Conservation (phyloP, 805 yeast species). For the Nakazawaea pomicola region DNA sequence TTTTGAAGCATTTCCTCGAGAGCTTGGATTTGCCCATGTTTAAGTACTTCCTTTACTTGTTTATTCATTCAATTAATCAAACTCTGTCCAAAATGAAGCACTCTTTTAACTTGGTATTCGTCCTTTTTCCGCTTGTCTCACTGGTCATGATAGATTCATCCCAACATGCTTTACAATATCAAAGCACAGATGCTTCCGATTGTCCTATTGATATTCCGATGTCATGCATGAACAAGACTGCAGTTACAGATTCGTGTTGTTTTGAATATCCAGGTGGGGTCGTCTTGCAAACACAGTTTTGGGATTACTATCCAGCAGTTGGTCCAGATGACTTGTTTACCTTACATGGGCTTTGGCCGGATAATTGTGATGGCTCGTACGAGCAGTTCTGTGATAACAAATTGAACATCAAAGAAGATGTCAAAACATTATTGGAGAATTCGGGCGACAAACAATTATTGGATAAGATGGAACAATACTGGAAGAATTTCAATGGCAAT, state of each 20-base stretch:
- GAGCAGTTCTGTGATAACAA: constrained; percentile 70
- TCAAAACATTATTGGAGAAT: constrained; percentile 37
- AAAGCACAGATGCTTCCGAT: constrained; percentile 5
- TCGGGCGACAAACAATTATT: constrained; percentile 49
- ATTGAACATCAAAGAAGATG: constrained; percentile 45
- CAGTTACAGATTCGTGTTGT: constrained; percentile 65
- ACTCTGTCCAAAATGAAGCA: too few relatives aligned
- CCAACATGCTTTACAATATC: background rate
- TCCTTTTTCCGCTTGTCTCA: background rate
- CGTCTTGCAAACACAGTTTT: constrained; percentile 80
- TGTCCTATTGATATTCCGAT: constrained; percentile 60
- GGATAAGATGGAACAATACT: constrained; percentile 48
- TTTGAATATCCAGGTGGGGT: constrained; percentile 86
- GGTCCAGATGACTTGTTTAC: constrained; percentile 74
- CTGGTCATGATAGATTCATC: background rate
- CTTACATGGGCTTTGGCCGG: constrained; percentile 87
- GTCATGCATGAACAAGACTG: constrained; percentile 55
- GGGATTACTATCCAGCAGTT: constrained; percentile 78
- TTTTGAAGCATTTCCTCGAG: too few relatives aligned
- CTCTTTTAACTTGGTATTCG: too few relatives aligned
- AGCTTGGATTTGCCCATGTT: too few relatives aligned
- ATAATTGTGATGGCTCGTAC: constrained; percentile 78
- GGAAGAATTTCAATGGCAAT: constrained; percentile 72
- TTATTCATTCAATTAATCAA: too few relatives aligned
- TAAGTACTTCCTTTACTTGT: too few relatives aligned